Percentiles rank a stretch among this genome's conserved stretches.
phyloP scores from a whole-genome alignment of 169 alveolate species.

The Plasmodium cynomolgi region DNA sequence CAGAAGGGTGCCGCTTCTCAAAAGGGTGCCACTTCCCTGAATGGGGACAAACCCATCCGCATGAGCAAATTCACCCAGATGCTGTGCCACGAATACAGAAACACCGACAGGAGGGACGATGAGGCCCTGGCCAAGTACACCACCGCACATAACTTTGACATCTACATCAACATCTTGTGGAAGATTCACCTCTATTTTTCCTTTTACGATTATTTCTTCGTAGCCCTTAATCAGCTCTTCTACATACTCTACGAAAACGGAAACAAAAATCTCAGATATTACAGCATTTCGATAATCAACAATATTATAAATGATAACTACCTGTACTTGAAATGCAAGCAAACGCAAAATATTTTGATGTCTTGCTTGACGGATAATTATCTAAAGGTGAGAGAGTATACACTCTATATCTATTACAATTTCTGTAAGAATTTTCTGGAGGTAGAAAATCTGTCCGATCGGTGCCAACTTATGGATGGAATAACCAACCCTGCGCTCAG shows the following conservation, averaged over 20 bases:
- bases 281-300: constrained; percentile 63
- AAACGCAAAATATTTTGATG: constrained; percentile 48
- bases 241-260: constrained; percentile 64
- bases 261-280: constrained; percentile 63
- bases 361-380: constrained; percentile 70
- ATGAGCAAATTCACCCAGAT: constrained; percentile 8
- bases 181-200: constrained; percentile 57
- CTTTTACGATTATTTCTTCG: constrained; percentile 44
- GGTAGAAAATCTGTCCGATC: constrained; percentile 1
- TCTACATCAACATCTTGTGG: constrained; percentile 51
- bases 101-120: constrained; percentile 26
- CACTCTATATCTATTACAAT: constrained; percentile 35
- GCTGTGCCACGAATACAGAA: constrained; percentile 42
- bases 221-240: constrained; percentile 57
- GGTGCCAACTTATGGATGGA: background rate
- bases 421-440: constrained; percentile 58
- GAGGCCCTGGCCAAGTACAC: background rate
- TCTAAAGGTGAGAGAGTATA: constrained; percentile 55
- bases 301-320: constrained; percentile 68
- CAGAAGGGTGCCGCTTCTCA: background rate
- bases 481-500: background rate
- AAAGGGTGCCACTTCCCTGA: background rate
- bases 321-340: constrained; percentile 57
- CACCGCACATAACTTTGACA: constrained; percentile 34
- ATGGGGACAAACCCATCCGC: background rate